phyloP scores from a whole-genome alignment of 129 eudicot genomes.

The Artemisia argyi region DNA sequence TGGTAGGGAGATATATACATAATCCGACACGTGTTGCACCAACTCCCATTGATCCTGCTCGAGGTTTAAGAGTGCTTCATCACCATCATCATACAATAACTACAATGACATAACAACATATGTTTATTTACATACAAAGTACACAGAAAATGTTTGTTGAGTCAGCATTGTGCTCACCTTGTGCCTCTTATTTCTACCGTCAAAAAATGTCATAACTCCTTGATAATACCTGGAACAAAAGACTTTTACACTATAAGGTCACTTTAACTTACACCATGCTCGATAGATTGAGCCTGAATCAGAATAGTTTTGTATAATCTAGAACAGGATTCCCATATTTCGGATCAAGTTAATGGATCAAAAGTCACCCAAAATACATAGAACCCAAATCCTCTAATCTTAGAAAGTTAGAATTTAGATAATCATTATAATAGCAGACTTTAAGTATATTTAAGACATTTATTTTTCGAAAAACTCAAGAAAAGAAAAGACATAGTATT shows the following conservation, averaged over 20 bases:
- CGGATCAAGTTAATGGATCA: no score
- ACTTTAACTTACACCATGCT: conserved; percentile 38
- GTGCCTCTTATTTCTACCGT: conserved; percentile 19
- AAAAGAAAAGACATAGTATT: no score
- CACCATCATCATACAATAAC: conserved; percentile 9
- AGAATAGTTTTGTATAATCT: not conserved
- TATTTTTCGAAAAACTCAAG: no score
- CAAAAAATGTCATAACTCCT: conserved; percentile 32
- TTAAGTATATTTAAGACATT: no score
- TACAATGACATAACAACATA: not conserved
- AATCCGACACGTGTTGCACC: not conserved
- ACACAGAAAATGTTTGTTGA: not conserved
- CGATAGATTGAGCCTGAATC: conserved; percentile 18
- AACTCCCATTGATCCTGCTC: not conserved
- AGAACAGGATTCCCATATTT: no score
- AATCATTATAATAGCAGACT: no score
- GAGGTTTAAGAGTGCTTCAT: not conserved
- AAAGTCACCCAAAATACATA: no score
- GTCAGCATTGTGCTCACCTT: conserved; percentile 10
- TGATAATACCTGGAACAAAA: conserved; percentile 18
- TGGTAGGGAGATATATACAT: not conserved
- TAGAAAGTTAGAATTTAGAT: no score
- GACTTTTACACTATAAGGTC: conserved; percentile 4
- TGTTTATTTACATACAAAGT: not conserved
- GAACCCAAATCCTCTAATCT: no score